Evolutionary conservation across 208 protist species (phyloP).

Genomic region (Acanthamoeba culbertsoni): DNA sequence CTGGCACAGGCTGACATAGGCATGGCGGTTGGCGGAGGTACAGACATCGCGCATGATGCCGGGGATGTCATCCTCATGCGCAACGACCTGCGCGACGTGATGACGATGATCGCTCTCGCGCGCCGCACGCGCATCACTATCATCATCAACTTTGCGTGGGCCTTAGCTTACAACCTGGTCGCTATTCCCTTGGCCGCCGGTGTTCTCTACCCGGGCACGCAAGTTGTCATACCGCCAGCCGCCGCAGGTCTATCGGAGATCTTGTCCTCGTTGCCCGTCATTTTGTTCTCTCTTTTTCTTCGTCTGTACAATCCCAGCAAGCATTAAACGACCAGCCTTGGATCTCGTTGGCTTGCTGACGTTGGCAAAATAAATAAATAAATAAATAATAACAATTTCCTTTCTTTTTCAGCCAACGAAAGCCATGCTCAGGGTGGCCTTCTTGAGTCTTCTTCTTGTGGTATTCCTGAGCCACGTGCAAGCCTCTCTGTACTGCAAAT

Average conservation of each 20-base stretch:
- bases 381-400: too few relatives aligned
- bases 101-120: constrained; percentile 80
- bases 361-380: too few relatives aligned
- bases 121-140: constrained; percentile 83
- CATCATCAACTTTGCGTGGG: constrained; percentile 87
- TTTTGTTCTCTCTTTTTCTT: constrained; percentile 87
- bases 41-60: constrained; percentile 86
- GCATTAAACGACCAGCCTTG: too few relatives aligned
- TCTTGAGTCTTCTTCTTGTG: too few relatives aligned
- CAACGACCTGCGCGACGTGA: constrained; percentile 78
- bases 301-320: constrained; percentile 73
- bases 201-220: constrained; percentile 77
- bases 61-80: constrained; percentile 86
- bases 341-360: too few relatives aligned
- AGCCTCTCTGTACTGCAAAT: too few relatives aligned
- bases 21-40: constrained; percentile 87
- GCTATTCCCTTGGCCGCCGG: constrained; percentile 88
- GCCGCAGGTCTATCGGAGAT: constrained; percentile 86
- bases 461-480: too few relatives aligned
- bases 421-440: too few relatives aligned
- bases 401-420: too few relatives aligned
- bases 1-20: constrained; percentile 87
- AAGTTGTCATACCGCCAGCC: constrained; percentile 80
- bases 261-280: constrained; percentile 85
- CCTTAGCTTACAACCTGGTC: constrained; percentile 87